A percentile compares a stretch with the other conserved stretches of the same genome.
Evolutionary conservation across 441 rosid species (phyloP).

Genomic region (Euphorbia schlechtendalii): DNA sequence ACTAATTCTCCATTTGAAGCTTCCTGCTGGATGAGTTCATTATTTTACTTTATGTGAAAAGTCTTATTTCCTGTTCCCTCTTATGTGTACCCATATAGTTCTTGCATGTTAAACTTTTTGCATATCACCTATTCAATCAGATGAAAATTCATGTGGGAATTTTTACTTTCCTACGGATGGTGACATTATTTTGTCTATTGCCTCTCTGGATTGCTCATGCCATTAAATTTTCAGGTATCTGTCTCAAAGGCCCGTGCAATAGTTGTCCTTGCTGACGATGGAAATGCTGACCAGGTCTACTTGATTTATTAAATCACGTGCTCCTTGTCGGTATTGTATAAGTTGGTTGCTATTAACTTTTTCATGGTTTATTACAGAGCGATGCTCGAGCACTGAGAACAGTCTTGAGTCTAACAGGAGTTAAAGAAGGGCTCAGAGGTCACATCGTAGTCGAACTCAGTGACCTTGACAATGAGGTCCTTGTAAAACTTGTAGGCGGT

Average conservation of each 20-base stretch:
- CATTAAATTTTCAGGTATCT: constrained; percentile 46
- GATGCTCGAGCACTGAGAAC: constrained; percentile 79
- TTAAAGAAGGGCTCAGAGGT: constrained; percentile 65
- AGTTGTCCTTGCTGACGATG: constrained; percentile 69
- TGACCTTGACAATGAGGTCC: constrained; percentile 72
- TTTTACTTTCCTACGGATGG: background rate
- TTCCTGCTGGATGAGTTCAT: background rate
- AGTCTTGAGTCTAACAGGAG: constrained; percentile 66
- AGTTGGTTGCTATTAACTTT: constrained; percentile 21
- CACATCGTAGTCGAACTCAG: constrained; percentile 74
- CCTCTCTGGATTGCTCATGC: constrained; percentile 15
- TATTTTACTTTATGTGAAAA: background rate
- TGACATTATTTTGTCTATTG: constrained; percentile 10
- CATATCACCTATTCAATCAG: background rate
- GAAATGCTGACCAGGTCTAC: constrained; percentile 78
- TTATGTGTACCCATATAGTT: background rate
- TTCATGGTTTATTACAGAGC: constrained; percentile 40
- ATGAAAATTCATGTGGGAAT: background rate
- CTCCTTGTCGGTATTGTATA: constrained; percentile 13
- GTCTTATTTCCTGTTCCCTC: background rate
- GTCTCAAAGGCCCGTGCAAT: constrained; percentile 74
- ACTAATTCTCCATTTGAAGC: background rate
- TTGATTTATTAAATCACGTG: constrained; percentile 15
- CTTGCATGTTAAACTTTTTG: background rate
- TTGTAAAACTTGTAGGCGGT: constrained; percentile 74